Base-by-base conservation (phyloP, 768 basidiomycete genomes). In the Stropharia rugosoannulata region DNA sequence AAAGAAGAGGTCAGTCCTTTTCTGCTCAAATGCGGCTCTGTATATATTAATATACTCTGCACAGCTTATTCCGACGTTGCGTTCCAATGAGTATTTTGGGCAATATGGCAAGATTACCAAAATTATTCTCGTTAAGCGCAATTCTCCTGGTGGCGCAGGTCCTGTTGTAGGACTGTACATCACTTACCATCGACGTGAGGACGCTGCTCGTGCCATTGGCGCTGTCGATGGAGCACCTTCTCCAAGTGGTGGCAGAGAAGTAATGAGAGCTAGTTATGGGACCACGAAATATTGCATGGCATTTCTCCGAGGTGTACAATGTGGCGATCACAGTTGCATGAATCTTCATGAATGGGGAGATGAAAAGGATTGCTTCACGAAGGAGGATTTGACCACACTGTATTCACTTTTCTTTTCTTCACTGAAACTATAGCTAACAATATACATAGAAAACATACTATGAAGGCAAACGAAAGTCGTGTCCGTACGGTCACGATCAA, bases 51-150 rank as follows among this genome's bases (percentile, higher is more conserved):
- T 25, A 41, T 36, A 54, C 32, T 32, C 18, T 19, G 29, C 16
- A 22, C 56, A 93, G 94, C 84, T 95, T 44, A 93, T 98, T 62
- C 88, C 94, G 1, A 92, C 94, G 11, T 75, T 99, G 39, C 91
- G 96, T 44, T 95, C 93, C 5, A 88, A 87, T 62, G 97, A 99
- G 62, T 98, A 97, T 68, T 98, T 98, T 68, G 97, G 97, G 9
- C 95, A 97, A 68, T 99, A 98, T 71, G 97, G 97, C 63, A 98
- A 95, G 77, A 98, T 99, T 62, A 85, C 89, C 41, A 96, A 96
- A 76, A 93, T 99, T 46, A 79, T 98, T 51, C 82, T 99, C 29
- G 88, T 93, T 48, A 98, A 98, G 71, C 87, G 96, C 38, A 89
- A 87, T 5, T 78, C 86, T 4, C 84, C 90, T 8, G 88, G 85